Percentiles rank a stretch among this genome's conserved stretches.
phyloP scores from a whole-genome alignment of 1,284 basidiomycete species.

The Entoloma clypeatum region DNA sequence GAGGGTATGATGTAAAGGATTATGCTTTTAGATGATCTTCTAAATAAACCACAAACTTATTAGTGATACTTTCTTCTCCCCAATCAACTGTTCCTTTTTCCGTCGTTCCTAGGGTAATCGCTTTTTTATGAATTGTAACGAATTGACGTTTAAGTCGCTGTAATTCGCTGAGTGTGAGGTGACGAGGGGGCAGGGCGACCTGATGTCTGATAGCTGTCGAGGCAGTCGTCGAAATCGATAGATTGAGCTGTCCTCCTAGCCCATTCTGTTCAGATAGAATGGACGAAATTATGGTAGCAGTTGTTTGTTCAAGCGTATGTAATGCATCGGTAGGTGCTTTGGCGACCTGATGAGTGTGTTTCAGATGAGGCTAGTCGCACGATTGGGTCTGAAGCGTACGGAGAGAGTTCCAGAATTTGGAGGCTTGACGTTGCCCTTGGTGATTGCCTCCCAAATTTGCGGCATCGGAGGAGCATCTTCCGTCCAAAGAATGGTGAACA shows the following conservation, averaged over 20 bases:
- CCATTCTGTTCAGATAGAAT: conserved; percentile 60
- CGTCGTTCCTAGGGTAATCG: conserved; percentile 79
- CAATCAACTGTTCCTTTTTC: conserved; percentile 77
- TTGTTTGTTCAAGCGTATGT: conserved; percentile 72
- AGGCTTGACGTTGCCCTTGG: conserved; percentile 76
- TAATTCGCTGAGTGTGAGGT: conserved; percentile 77
- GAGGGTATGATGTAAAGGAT: conserved; percentile 13
- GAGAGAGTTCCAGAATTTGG: conserved; percentile 84
- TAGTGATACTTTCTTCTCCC: conserved; percentile 68
- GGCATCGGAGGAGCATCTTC: conserved; percentile 68
- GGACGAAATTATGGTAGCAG: conserved; percentile 61
- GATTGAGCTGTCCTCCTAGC: conserved; percentile 50
- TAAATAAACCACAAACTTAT: conserved; percentile 76
- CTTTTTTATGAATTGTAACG: conserved; percentile 81
- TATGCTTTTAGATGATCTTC: conserved; percentile 64
- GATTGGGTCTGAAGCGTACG: conserved; percentile 42
- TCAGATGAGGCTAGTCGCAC: conserved; percentile 1
- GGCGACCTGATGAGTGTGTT: conserved; percentile 44
- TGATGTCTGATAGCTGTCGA: conserved; percentile 33
- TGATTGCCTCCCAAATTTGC: conserved; percentile 81
- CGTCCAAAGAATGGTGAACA: conserved; percentile 81
- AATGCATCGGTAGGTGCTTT: conserved; percentile 83
- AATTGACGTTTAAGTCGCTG: conserved; percentile 88
- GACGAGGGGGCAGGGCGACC: conserved; percentile 62
- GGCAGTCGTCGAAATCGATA: conserved; percentile 39